Base-by-base conservation (phyloP, 2,329 filamentous ascomycete species). In the Colletotrichum liriopes region DNA sequence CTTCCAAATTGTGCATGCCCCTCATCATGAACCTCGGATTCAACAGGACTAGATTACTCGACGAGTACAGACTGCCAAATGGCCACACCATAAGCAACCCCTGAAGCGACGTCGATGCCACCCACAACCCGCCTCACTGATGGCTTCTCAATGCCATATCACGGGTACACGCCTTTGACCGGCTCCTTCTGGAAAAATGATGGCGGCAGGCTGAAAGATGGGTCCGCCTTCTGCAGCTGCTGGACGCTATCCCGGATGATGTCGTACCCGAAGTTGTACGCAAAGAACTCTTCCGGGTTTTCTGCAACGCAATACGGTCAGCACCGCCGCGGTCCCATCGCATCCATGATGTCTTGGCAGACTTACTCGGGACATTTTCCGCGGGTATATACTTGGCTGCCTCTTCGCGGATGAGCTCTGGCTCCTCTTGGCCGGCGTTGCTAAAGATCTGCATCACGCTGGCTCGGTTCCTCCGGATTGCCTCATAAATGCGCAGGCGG, bases 371-470 rank as follows among this genome's bases (percentile, higher is more conserved):
- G 9, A 81, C 77, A 26, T 76, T 72, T 2, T 80, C 79, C 14
- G 73, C 75, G 2, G 73, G 73, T 43, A 82, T 76, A 74, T 75
- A 78, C 45, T 78, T 76, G 23, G 73, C 65, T 1, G 79, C 78
- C 20, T 81, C 78, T n/a, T 77, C 73, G 5, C 75, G 73, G 11
- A 82, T 78, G 32, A 78, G 74, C 51, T 77, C 73, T 0, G 77
- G 65, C 65, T 82, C 77, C 47, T 82, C 81, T 47, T 79, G 77
- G 3, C 81, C 83, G 1, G 80, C 79, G 51, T 83, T 82, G 54
- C 79, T 81, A 63, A 85, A 77, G 43, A 84, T 78, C 72, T 84
- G 82, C 39, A 84, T 79, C 3, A 76, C 78, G 20, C 79, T 80
- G 7, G 81, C 78, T n/a, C 81, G 72, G 56, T 78, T 78, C 23